Base-by-base conservation (phyloP, 345 rosid genomes). In the Hirschfeldia incana region DNA sequence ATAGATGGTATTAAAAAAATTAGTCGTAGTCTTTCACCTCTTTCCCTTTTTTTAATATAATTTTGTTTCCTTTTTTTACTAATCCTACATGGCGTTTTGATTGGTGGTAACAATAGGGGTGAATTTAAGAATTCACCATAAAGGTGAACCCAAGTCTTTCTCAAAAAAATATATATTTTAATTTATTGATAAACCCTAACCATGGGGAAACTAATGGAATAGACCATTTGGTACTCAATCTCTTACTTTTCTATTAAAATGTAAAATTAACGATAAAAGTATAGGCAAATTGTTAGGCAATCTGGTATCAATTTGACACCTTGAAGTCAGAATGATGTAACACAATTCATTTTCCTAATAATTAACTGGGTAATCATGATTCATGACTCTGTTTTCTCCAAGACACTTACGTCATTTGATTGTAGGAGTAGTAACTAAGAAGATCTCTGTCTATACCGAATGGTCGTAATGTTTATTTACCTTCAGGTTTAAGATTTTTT, bases 261-360 rank as follows among this genome's bases (percentile, higher is more conserved):
- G 12, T 2, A 70, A 70, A 65, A 51, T 3, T 39, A 39, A 39
- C 11, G 4, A 33, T 33, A 33, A 39, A 10, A 36, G 10, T 39
- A 39, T 10, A 9, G 16, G 60, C 44, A 49, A 71, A 73, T 4
- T 67, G 37, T 68, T 73, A 28, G 82, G 46, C 8, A 13, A 62
- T 68, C 74, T 79, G 78, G 82, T 79, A 73, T 67, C 46, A 73
- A 12, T 79, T 60, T 79, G 82, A 67, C 77, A 78, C 2, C 46
- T 67, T 79, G 73, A 78, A 78, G 69, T 73, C 69, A 73, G 63
- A 67, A 60, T 59, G 36, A 73, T 73, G 75, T 69, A 74, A 62
- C 70, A 62, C 29, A 21, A 8, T 10, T 69, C 10, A 17, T 30
- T 62, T 37, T 68, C 10, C 16, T 6, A 36, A 49, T 6, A 15